These are phyloP conservation scores for Ogataea sp. DNA, from an alignment of 805 yeast species.

Conservation along the genomic window DNA sequence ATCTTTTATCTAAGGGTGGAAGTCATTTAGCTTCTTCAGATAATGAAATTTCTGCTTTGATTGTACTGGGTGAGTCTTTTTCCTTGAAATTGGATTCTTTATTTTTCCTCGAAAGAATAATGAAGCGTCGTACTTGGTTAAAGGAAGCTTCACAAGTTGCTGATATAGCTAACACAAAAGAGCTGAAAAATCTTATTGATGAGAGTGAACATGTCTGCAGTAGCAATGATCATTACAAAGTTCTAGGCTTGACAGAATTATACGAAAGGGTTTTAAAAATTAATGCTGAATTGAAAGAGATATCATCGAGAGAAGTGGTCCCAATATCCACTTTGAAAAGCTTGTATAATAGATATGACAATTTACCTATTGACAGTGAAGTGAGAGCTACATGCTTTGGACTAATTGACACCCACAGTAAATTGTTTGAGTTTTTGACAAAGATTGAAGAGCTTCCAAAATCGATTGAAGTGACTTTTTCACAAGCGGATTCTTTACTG, in stretches of 20 bases:
- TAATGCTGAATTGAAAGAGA: constrained; percentile 6
- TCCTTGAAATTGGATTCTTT: constrained; percentile 48
- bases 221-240: constrained; percentile 8
- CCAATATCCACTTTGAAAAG: constrained; percentile 4
- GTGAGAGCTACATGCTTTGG: constrained; percentile 45
- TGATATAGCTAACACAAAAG: constrained; percentile 15
- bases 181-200: constrained; percentile 12
- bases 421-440: constrained; percentile 8
- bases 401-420: constrained; percentile 53
- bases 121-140: constrained; percentile 32
- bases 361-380: constrained; percentile 8
- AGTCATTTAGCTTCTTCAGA: constrained; percentile 18
- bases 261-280: constrained; percentile 9
- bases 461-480: not conserved
- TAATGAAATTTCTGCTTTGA: constrained; percentile 43
- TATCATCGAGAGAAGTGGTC: not conserved
- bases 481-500: not conserved
- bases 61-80: constrained; percentile 50
- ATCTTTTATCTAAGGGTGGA: constrained; percentile 23
- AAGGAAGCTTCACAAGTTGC: constrained; percentile 15
- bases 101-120: constrained; percentile 29
- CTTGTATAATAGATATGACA: constrained; percentile 7
- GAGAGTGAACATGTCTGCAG: constrained; percentile 15
- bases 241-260: constrained; percentile 6
- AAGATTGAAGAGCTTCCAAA: constrained; percentile 3